Conservation (phyloP, 495 filamentous ascomycete genomes). For the Astrothelium macrocarpum region DNA sequence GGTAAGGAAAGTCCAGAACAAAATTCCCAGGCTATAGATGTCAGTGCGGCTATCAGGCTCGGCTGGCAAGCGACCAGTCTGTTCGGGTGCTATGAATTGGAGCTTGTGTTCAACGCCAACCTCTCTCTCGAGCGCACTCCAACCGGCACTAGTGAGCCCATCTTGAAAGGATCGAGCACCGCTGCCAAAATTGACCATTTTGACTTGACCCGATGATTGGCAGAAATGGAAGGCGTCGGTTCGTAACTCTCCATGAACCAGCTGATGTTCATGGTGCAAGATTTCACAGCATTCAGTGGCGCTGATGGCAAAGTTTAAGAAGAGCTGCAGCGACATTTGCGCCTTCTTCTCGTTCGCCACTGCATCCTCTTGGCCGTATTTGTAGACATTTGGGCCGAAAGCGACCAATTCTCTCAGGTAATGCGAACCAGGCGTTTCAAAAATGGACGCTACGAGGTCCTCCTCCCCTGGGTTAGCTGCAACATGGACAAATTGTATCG, state of each 20-base stretch:
- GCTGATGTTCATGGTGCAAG: conserved; percentile 69
- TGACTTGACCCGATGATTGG: conserved; percentile 55
- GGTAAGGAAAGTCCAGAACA: conserved; percentile 79
- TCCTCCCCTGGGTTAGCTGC: conserved; percentile 53
- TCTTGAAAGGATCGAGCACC: conserved; percentile 80
- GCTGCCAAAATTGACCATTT: conserved; percentile 73
- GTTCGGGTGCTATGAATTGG: conserved; percentile 80
- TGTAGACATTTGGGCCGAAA: conserved; percentile 58
- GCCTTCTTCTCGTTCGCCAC: conserved; percentile 41
- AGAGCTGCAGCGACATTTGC: conserved; percentile 58
- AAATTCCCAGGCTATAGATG: conserved; percentile 76
- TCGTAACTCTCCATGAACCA: conserved; percentile 79
- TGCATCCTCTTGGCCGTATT: conserved; percentile 45
- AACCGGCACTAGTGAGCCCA: conserved; percentile 72
- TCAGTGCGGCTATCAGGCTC: conserved; percentile 85
- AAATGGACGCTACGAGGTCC: conserved; percentile 62
- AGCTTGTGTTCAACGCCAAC: conserved; percentile 75
- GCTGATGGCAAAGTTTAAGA: conserved; percentile 82
- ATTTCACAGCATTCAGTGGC: conserved; percentile 77
- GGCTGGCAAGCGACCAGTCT: conserved; percentile 80
- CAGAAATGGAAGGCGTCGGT: conserved; percentile 83
- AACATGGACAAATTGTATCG: conserved; percentile 62
- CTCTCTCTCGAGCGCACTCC: conserved; percentile 69
- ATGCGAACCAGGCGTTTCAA: conserved; percentile 67
- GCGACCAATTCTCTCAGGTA: conserved; percentile 59